Percentiles rank a stretch among this genome's conserved stretches.
Evolutionary conservation across 371 early-diverging fungal genomes (phyloP).

Genomic region (Massospora cicadina): DNA sequence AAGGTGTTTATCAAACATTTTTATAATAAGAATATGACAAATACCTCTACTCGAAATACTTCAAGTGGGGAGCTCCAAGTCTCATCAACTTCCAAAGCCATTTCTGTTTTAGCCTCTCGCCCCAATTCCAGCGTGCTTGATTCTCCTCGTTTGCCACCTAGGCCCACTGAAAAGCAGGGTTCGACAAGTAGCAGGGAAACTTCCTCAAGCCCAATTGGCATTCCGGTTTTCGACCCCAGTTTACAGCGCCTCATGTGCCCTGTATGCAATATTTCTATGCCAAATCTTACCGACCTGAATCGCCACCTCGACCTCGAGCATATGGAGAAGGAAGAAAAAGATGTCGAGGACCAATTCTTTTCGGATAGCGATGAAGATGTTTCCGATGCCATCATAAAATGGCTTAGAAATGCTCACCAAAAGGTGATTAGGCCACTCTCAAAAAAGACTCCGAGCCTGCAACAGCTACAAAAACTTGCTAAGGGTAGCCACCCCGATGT

Average conservation of each 20-base stretch:
- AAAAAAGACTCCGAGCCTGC: constrained; percentile 4
- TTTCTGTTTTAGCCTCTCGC: neutral
- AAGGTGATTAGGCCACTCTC: neutral
- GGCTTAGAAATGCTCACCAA: neutral
- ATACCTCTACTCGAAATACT: too few species aligned
- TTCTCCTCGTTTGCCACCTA: neutral
- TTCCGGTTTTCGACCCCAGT: neutral
- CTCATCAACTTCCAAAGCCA: too few species aligned
- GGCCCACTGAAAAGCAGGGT: neutral
- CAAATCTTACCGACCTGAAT: neutral
- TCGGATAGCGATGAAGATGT: neutral
- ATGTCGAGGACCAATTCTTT: neutral
- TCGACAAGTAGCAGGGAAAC: neutral
- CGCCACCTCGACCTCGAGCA: neutral
- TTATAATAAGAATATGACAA: too few species aligned
- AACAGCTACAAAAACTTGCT: constrained; percentile 5
- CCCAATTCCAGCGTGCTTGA: neutral
- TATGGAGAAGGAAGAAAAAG: neutral
- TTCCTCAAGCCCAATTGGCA: neutral
- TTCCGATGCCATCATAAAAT: neutral
- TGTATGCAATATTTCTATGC: neutral
- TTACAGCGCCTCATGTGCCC: neutral
- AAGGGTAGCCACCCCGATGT: neutral
- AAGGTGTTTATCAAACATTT: too few species aligned
- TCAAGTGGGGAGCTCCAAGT: too few species aligned